Conservation (phyloP, 352 stramenopile genomes). For the Phytophthora citricola region DNA sequence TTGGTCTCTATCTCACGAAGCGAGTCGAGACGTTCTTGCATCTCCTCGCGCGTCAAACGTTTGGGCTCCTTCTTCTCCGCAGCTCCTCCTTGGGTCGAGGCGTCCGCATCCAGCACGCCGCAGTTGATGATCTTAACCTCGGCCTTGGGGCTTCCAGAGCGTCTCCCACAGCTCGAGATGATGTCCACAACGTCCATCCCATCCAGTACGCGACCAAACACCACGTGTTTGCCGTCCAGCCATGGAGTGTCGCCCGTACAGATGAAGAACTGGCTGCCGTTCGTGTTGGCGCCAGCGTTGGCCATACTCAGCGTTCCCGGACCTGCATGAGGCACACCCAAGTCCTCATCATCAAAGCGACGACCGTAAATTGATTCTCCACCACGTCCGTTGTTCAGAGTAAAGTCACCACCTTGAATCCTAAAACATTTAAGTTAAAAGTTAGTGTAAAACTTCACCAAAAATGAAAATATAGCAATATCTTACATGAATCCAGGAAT, state of each 20-base stretch:
- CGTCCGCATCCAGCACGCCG: conserved; percentile 48
- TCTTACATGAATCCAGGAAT: conserved; percentile 95
- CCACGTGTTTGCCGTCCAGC: conserved; percentile 97
- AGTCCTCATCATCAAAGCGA: conserved; percentile 93
- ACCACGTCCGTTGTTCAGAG: conserved; percentile 91
- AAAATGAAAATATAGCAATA: conserved; percentile 14
- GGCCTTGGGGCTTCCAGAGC: conserved; percentile 87
- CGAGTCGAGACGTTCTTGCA: conserved; percentile 67
- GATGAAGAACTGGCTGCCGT: conserved; percentile 97
- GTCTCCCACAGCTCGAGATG: conserved; percentile 77
- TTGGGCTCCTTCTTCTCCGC: conserved; percentile 29
- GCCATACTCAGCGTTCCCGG: conserved; percentile 89
- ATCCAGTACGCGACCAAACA: conserved; percentile 93
- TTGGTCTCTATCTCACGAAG: conserved; percentile 71
- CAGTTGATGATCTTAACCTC: conserved; percentile 94
- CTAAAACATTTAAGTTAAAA: conserved; percentile 36
- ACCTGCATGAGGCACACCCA: conserved; percentile 72
- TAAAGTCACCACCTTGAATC: conserved; percentile 96
- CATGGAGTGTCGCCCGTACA: conserved; percentile 95
- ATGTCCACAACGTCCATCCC: conserved; percentile 94
- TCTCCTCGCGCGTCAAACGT: conserved; percentile 58
- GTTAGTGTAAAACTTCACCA: conserved; percentile 2
- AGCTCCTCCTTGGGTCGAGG: conserved; percentile 7
- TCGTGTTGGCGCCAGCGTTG: conserved; percentile 90
- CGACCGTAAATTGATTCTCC: conserved; percentile 96